Base-by-base conservation (phyloP, 805 yeast genomes). In the Wickerhamiella occidentalis region DNA sequence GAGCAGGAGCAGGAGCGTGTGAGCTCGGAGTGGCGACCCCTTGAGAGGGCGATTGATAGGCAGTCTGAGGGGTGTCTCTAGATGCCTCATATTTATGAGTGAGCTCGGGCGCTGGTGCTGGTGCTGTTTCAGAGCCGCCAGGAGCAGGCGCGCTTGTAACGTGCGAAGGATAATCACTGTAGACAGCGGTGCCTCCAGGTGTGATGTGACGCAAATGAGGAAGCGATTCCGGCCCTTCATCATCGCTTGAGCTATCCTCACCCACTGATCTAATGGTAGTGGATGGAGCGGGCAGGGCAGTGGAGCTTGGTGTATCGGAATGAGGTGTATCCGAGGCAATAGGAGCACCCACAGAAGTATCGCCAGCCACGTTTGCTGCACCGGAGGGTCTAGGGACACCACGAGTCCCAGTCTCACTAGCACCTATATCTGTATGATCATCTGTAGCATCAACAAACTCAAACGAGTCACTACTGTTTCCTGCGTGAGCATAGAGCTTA, bases 371-470 rank as follows among this genome's bases (percentile, higher is more conserved):
- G 8, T 23, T 23, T 8, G 8, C 26, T 23, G 26, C 8, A 8
- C 7, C 26, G 8, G 26, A 23, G 26, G 26, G 26, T 23, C 26
- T 23, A 23, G 7, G 26, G 5, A 23, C 8, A 23, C 26, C 26
- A 23, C 8, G 26, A 23, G 26, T 8, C 11, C 33, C n/a, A 13
- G 33, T 7, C 18, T 35, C 19, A 19, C 43, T 25, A 19, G 38
- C 21, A 17, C 38, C 19, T n/a, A 33, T 12, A 5, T 11, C 38
- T 6, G 19, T 41, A 28, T 26, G 36, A 28, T 45, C 52, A 12
- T 60, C 64, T 17, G 54, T 59, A 2, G 66, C 67, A 40, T 64
- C 64, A 15, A 64, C 67, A 54, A 63, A 63, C 57, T 64, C 66
- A 45, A 58, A 62, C 22, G 68, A 64, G 47, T 57, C 57, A 19